A percentile compares a stretch with the other conserved stretches of the same genome.
Evolutionary conservation across 2,329 filamentous ascomycete genomes (phyloP).

Genomic region (Xylariaceae sp.): DNA sequence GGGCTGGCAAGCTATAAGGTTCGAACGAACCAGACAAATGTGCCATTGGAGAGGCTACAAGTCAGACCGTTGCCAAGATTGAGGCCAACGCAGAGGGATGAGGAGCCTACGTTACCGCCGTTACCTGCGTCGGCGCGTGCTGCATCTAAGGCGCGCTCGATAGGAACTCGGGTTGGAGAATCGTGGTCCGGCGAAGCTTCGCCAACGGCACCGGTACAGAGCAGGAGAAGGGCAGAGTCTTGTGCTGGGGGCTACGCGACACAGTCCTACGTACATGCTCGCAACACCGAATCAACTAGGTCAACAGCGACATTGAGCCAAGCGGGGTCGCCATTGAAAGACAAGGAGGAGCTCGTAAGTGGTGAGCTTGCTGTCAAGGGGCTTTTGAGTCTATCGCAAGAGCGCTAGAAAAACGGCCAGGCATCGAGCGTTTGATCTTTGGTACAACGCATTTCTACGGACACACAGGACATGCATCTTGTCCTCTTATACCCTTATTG

Average conservation of each 20-base stretch:
- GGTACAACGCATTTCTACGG: too few relatives aligned
- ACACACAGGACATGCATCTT: too few relatives aligned
- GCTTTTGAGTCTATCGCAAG: conserved; percentile 44
- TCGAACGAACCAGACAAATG: conserved; percentile 64
- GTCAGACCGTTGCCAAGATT: conserved; percentile 30
- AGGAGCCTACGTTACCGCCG: conserved; percentile 4
- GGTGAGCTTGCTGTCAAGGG: conserved; percentile 50
- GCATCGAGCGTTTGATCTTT: too few relatives aligned
- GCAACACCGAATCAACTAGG: conserved; percentile 15
- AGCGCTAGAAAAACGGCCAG: conserved; percentile 10
- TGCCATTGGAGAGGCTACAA: conserved; percentile 60
- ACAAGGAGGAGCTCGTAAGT: conserved; percentile 33
- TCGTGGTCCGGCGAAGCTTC: not conserved
- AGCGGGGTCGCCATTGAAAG: conserved; percentile 9
- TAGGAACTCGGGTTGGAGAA: not conserved
- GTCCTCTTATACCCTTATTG: too few relatives aligned
- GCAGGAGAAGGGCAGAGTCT: conserved; percentile 3
- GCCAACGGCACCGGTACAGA: conserved; percentile 4
- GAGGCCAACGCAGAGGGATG: not conserved
- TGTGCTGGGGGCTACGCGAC: not conserved
- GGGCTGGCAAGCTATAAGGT: conserved; percentile 72
- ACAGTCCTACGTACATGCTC: conserved; percentile 12
- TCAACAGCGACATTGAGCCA: not conserved
- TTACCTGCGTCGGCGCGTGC: not conserved
- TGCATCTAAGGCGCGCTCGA: not conserved